A percentile compares a stretch with the other conserved stretches of the same genome.
Conservation (phyloP, 2,329 filamentous ascomycete genomes). For the Cyphellophora attinorum region DNA sequence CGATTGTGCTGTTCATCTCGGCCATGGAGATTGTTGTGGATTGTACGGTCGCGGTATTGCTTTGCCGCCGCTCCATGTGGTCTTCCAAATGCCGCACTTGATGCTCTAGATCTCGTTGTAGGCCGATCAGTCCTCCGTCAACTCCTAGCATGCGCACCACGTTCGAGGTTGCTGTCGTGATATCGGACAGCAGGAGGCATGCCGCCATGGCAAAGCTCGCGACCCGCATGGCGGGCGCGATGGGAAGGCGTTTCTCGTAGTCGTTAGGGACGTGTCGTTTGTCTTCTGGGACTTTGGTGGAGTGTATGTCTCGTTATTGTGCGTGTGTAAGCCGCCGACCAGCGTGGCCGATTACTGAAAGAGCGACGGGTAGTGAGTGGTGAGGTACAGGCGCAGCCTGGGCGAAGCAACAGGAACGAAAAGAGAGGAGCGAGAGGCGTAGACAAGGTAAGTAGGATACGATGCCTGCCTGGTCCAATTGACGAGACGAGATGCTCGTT, state of each 20-base stretch:
- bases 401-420: no score
- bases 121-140: background rate
- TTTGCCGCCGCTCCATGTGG: background rate
- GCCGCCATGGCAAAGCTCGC: slow-evolving; percentile 1
- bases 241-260: no score
- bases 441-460: no score
- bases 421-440: no score
- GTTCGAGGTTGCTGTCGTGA: background rate
- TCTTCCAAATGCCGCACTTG: background rate
- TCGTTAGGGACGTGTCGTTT: no score
- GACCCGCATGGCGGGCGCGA: background rate
- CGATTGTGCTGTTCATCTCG: slow-evolving; percentile 30
- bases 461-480: no score
- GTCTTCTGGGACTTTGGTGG: no score
- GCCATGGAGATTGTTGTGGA: background rate
- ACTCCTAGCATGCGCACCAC: background rate
- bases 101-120: background rate
- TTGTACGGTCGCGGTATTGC: background rate
- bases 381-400: background rate
- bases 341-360: background rate
- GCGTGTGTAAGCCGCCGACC: background rate
- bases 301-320: no score
- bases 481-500: no score
- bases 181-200: background rate
- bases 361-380: background rate